Evolutionary conservation across 371 early-diverging fungal genomes (phyloP), one percentile per base, ranked within the genome.

Genomic region (Circinella umbellata): DNA sequence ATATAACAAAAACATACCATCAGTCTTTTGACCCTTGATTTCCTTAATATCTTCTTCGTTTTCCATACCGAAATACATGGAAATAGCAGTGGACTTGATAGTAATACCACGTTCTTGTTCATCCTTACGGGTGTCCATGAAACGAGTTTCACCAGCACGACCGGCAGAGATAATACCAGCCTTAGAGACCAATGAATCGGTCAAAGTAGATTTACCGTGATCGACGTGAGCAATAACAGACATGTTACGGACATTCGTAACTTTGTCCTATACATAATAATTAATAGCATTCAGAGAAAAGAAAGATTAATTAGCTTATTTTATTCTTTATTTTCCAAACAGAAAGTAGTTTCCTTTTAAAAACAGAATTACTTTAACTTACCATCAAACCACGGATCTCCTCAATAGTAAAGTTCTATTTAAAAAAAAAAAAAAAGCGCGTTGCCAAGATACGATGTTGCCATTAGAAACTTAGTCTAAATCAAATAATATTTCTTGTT

Each of bases 21-120:
- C 90, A 57, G 94, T 87, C 86, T 93, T 92, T 81, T 95, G 93
- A 49, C 53, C 51, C 84, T 95, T 92, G 81, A 99, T 86, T 71
- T 95, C 96, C 60, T 75, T 72, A 61, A 98, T 73, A 76, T 94
- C 93, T 35, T 95, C 95, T 0, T 63, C 65, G 65, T 90, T 86
- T 66, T 86, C 74, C 80, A 99, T 88, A 83, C 94, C 93, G 82
- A 98, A 98, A 92, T 90, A 97, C 95, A 99, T 94, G 67, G 97
- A 96, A 76, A 99, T 99, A 72, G 99, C 99, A 49, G 99, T 99
- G 54, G 98, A 97, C 91, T 99, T 99, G 92, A 99, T 99, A 78
- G 99, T 99, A 76, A 99, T 99, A 91, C 99, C 96, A 90, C 99
- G 96, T 70, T 98, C 97, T 85, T 97, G 95, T 81, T 99, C 99